Percentiles rank a stretch among this genome's conserved stretches.
These are phyloP conservation scores for Cyphellophora europaea DNA, from an alignment of 2,329 filamentous ascomycete species.

Conservation along the genomic window DNA sequence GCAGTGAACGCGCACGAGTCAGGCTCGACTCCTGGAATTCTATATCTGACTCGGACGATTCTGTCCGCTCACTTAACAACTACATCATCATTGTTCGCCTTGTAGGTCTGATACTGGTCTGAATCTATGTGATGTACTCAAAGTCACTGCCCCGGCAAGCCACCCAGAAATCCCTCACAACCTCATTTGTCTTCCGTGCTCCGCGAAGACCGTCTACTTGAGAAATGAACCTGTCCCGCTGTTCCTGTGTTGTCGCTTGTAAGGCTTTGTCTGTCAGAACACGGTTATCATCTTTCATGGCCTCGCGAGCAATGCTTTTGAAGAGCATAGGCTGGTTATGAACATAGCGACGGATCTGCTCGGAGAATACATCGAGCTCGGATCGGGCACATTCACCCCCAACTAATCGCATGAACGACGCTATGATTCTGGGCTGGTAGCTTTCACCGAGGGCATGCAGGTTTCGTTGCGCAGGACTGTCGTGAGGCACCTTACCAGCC, in stretches of 20 bases:
- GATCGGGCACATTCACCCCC: slow-evolving; percentile 35
- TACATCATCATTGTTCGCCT: too few relatives aligned
- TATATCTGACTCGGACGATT: too few relatives aligned
- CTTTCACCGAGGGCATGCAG: slow-evolving; percentile 16
- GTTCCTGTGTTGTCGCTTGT: slow-evolving; percentile 23
- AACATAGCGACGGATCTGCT: slow-evolving; percentile 30
- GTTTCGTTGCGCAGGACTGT: slow-evolving; percentile 2
- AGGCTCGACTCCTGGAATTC: too few relatives aligned
- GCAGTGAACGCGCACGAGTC: too few relatives aligned
- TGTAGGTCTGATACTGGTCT: too few relatives aligned
- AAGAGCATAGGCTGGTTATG: slow-evolving; percentile 33
- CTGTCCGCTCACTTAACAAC: too few relatives aligned
- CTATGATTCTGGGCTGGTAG: slow-evolving; percentile 28
- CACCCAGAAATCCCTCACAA: slow-evolving; percentile 34
- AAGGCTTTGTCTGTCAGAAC: slow-evolving; percentile 13
- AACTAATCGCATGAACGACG: slow-evolving; percentile 30
- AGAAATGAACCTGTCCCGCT: slow-evolving; percentile 31
- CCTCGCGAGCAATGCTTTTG: slow-evolving; percentile 26
- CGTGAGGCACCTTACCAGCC: slow-evolving; percentile 2
- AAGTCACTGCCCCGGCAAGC: slow-evolving; percentile 29
- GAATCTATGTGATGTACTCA: slow-evolving; percentile 16
- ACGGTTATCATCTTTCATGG: slow-evolving; percentile 24
- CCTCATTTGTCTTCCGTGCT: slow-evolving; percentile 27
- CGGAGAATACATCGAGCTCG: slow-evolving; percentile 31
- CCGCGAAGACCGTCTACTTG: slow-evolving; percentile 30